Evolutionary conservation across 208 protist genomes (phyloP).

Genomic region (Borovskyia barvae): DNA sequence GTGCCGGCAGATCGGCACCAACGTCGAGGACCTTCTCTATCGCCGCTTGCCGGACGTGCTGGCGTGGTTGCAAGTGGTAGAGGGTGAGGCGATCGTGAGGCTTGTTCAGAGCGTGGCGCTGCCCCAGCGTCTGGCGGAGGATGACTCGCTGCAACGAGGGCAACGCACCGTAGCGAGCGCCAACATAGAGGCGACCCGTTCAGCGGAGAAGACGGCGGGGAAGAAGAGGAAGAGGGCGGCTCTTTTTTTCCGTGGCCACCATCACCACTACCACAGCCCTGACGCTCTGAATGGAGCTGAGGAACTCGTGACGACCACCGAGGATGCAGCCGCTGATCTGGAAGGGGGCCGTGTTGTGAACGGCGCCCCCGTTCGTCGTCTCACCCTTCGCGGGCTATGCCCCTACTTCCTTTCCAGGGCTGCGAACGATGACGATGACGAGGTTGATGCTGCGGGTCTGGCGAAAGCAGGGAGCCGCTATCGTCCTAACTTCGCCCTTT

Average conservation of each 20-base stretch:
- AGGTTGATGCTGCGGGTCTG: neutral
- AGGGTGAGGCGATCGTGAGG: constrained; percentile 6
- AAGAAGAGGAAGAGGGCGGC: neutral
- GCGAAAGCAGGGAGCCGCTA: neutral
- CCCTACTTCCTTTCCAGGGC: constrained; percentile 12
- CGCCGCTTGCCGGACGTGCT: constrained; percentile 38
- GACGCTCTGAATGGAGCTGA: too few species aligned
- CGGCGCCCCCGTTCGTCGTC: constrained; percentile 25
- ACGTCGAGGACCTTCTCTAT: constrained; percentile 23
- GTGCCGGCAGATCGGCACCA: constrained; percentile 41
- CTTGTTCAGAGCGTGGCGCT: neutral
- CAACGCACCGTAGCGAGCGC: too few species aligned
- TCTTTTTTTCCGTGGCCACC: too few species aligned
- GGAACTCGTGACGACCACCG: too few species aligned
- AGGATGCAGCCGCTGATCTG: neutral
- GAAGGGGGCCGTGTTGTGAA: neutral
- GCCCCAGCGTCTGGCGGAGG: too few species aligned
- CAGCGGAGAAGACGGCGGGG: neutral
- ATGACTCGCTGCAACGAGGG: too few species aligned
- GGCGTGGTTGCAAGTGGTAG: constrained; percentile 46
- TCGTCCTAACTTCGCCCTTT: constrained; percentile 30
- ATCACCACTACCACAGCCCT: too few species aligned
- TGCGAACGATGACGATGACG: neutral
- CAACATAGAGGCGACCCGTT: too few species aligned
- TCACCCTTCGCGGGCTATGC: constrained; percentile 24